A percentile compares a stretch with the other conserved stretches of the same genome.
Conservation (phyloP, 495 filamentous ascomycete genomes). For the Xylaria cubensis region DNA sequence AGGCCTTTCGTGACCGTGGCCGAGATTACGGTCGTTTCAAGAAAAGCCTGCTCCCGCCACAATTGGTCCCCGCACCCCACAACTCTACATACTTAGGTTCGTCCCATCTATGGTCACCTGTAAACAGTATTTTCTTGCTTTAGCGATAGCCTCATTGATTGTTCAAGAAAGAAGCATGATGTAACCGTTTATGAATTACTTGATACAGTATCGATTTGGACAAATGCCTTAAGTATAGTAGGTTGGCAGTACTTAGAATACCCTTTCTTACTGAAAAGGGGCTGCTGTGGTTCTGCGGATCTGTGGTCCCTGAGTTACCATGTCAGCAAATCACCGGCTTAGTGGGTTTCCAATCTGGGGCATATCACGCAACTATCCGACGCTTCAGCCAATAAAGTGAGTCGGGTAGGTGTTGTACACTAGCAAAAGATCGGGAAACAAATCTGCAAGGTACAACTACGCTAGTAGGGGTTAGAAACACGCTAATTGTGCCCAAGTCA, state of each 20-base stretch:
- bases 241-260: conserved; percentile 1
- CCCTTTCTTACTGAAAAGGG: conserved; percentile 16
- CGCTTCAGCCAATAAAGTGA: conserved; percentile 26
- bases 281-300: conserved; percentile 14
- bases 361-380: conserved; percentile 15
- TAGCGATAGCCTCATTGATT: background rate
- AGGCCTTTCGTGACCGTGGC: conserved; percentile 14
- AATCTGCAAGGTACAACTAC: conserved; percentile 50
- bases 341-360: conserved; percentile 20
- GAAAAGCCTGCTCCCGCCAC: conserved; percentile 21
- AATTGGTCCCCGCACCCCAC: background rate
- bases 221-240: background rate
- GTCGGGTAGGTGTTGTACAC: conserved; percentile 1
- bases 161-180: background rate
- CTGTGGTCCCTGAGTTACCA: background rate
- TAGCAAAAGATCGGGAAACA: conserved; percentile 27
- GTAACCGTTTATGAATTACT: background rate
- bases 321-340: conserved; percentile 15
- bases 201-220: background rate
- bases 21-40: conserved; percentile 31
- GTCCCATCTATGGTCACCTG: background rate
- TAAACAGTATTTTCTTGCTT: background rate
- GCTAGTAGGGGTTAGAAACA: conserved; percentile 43
- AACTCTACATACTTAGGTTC: background rate
- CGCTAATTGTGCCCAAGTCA: conserved; percentile 31